These are phyloP conservation scores for Termitomyces sp. DNA, from an alignment of 768 basidiomycete genomes.

Conservation along the genomic window DNA sequence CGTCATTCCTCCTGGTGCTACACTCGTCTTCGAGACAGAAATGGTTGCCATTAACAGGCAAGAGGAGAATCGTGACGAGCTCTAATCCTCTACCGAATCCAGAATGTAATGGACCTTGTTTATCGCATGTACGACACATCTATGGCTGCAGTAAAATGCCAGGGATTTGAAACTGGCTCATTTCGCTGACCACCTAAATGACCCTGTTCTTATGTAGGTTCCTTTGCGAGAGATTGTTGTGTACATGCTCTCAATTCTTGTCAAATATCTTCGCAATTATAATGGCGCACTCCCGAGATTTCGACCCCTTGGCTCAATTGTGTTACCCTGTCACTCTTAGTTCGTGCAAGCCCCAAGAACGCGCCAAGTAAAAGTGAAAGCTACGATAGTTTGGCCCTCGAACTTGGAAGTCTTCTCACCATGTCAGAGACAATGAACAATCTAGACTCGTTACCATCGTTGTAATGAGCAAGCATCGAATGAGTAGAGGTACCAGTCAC, in stretches of 20 bases:
- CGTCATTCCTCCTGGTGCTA: slow-evolving; percentile 67
- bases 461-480: no score
- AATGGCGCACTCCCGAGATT: no score
- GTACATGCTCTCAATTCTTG: no score
- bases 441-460: not conserved
- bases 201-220: not conserved
- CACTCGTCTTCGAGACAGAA: slow-evolving; percentile 86
- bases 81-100: not conserved
- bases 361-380: not conserved
- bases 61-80: not conserved
- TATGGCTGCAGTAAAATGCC: not conserved
- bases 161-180: not conserved
- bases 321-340: no score
- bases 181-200: not conserved
- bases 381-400: no score
- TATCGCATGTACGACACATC: slow-evolving; percentile 1
- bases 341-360: no score
- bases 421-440: not conserved
- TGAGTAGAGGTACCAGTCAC: no score
- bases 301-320: no score
- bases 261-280: no score
- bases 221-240: not conserved
- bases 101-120: not conserved
- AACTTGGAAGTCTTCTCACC: no score
- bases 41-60: slow-evolving; percentile 56